Percentiles rank a stretch among this genome's conserved stretches.
These are phyloP conservation scores for Neurospora intermedia DNA, from an alignment of 495 filamentous ascomycete genomes.

Conservation along the genomic window DNA sequence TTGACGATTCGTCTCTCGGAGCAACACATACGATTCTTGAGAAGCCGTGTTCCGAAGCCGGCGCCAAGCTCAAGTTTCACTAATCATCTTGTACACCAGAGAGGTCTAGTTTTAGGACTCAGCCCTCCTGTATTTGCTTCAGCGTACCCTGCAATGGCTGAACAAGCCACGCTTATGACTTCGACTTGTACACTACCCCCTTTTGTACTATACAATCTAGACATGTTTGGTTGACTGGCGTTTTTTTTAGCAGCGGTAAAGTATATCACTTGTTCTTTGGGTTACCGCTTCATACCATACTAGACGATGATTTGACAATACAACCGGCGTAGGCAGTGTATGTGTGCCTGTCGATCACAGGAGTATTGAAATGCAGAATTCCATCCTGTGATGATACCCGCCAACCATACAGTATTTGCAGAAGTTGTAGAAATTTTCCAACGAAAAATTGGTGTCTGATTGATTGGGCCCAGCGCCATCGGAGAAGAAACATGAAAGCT, in stretches of 20 bases:
- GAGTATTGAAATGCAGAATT: slow-evolving; percentile 15
- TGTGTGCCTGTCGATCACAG: slow-evolving; percentile 1
- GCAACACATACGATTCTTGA: neutral
- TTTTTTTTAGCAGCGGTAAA: neutral
- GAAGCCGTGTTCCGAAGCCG: neutral
- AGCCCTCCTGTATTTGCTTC: neutral
- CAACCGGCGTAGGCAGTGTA: neutral
- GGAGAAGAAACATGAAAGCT: neutral
- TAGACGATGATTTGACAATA: neutral
- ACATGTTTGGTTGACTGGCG: neutral
- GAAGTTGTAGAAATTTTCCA: neutral
- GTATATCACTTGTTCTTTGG: neutral
- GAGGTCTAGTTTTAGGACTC: neutral
- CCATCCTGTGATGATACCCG: slow-evolving; percentile 9
- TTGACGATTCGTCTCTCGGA: neutral
- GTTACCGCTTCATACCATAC: neutral
- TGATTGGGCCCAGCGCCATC: neutral
- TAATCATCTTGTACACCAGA: neutral
- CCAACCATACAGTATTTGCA: neutral
- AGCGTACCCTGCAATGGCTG: neutral
- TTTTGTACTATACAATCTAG: neutral
- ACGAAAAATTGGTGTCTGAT: neutral
- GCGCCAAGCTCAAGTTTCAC: neutral
- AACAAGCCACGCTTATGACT: neutral
- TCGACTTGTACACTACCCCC: neutral